Evolutionary conservation across 2,329 filamentous ascomycete species (phyloP), one percentile per base, ranked within the genome.

Genomic region (Aspergillus sp.): DNA sequence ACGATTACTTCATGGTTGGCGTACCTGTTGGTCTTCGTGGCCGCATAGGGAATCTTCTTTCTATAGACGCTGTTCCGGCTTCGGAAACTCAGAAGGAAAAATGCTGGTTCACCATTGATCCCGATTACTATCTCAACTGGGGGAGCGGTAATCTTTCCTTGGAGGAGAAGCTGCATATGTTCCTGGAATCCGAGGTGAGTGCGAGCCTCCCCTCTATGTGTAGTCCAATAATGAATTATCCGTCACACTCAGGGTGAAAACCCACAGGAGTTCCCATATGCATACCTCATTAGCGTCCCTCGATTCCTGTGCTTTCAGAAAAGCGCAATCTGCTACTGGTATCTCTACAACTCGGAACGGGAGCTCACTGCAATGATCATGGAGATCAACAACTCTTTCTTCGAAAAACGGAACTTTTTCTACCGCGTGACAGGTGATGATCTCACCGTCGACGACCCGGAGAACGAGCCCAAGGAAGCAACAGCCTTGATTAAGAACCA

Each of bases 1-100:
- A 60, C 18, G 54, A 62, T 49, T 64, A 65, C 36, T 63, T 64
- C 22, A 26, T 64, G 24, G 56, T 65, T 9, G 64, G 62, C 1
- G 57, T 63, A 10, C 63, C 63, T 3, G 52, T 65, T 46, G 63
- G 63, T 1, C 49, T 65, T 18, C 57, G 57, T 31, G 63, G 61
- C 29, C 55, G 56, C 7, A 45, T 62, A 18, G 63, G 63, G 4
- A 55, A 42, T 18, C 42, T 65, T 12, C 16, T 65, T 5, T 61
- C 63, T 2, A 52, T 65, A 12, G 61, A 65, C 29, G 60, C 53
- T 36, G 22, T 39, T 16, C 51, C 14, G 11, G 45, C 45, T 22
- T 45, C 26, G 2, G 46, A 52, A 12, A 57, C 16, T 18, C 18
- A n/a, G 10, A 20, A n/a, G 6, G 29, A 53, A 5, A 46, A 56